Evolutionary conservation across 306 rosid species (phyloP).

Genomic region (Cucumis melo): DNA sequence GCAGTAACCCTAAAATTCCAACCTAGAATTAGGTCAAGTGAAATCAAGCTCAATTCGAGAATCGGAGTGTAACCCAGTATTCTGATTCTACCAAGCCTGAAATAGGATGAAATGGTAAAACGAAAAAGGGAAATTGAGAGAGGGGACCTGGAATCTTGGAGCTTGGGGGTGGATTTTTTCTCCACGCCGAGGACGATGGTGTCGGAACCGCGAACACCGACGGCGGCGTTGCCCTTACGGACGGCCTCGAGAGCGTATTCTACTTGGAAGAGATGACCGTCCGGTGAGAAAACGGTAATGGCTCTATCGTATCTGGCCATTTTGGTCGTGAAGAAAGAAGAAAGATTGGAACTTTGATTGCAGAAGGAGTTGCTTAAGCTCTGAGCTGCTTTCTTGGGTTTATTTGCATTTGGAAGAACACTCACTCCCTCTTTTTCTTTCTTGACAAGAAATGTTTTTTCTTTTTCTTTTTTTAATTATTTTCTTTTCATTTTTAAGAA

Average conservation of each 20-base stretch:
- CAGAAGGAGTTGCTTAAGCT: not conserved
- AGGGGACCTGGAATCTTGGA: constrained; percentile 73
- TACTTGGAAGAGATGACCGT: constrained; percentile 93
- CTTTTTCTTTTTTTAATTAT: not conserved
- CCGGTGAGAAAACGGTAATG: constrained; percentile 90
- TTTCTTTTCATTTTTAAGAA: no score
- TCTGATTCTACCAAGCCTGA: not conserved
- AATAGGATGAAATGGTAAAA: not conserved
- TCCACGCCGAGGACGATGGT: constrained; percentile 95
- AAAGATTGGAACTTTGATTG: not conserved
- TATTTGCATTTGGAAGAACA: not conserved
- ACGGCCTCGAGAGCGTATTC: constrained; percentile 98
- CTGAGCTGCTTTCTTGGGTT: not conserved
- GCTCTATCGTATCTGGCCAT: constrained; percentile 99
- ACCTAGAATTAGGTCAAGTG: not conserved
- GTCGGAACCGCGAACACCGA: constrained; percentile 94
- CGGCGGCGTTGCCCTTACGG: constrained; percentile 99
- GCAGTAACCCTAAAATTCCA: not conserved
- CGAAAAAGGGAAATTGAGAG: not conserved
- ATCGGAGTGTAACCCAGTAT: not conserved
- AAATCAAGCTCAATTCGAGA: not conserved
- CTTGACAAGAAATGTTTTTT: not conserved
- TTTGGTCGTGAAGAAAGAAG: not conserved
- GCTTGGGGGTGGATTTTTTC: constrained; percentile 87
- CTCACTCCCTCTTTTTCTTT: not conserved